Percentiles rank a stretch among this genome's conserved stretches.
These are phyloP conservation scores for Potentilla sterilis DNA, from an alignment of 306 rosid species.

Conservation along the genomic window DNA sequence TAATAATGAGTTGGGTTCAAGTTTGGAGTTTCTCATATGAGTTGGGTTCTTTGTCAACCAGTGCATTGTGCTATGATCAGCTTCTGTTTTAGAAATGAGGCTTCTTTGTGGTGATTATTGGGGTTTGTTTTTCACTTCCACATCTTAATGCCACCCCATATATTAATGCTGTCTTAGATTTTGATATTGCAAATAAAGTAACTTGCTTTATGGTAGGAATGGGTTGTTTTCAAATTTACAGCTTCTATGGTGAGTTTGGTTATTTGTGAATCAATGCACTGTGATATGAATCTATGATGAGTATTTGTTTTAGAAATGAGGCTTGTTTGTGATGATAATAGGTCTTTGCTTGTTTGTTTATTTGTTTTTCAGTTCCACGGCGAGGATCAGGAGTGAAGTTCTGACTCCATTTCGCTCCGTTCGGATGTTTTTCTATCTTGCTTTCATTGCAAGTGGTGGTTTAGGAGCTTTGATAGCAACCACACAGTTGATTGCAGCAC, in stretches of 20 bases:
- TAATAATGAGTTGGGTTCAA: background rate
- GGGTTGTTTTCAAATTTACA: background rate
- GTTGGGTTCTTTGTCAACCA: conserved; percentile 24
- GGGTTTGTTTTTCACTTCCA: conserved; percentile 51
- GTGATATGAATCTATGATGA: background rate
- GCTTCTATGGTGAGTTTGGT: background rate
- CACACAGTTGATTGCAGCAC: conserved; percentile 66
- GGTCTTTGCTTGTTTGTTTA: conserved; percentile 6
- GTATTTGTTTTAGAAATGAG: conserved; percentile 39
- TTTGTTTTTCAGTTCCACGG: conserved; percentile 61
- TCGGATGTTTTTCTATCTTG: conserved; percentile 82
- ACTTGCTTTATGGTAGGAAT: background rate
- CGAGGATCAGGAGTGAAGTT: conserved; percentile 82
- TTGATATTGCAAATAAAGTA: background rate
- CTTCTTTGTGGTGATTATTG: conserved; percentile 44
- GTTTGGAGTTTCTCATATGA: conserved; percentile 10
- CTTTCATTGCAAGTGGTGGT: conserved; percentile 65
- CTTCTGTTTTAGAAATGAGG: conserved; percentile 41
- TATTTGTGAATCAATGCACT: conserved; percentile 32
- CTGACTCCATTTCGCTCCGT: conserved; percentile 80
- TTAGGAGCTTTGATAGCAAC: conserved; percentile 73
- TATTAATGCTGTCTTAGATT: background rate
- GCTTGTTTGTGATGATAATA: conserved; percentile 44
- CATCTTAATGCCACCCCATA: background rate
- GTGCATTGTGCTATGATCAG: conserved; percentile 23